Conservation (phyloP, 495 filamentous ascomycete genomes). For the Penicillium canescens region DNA sequence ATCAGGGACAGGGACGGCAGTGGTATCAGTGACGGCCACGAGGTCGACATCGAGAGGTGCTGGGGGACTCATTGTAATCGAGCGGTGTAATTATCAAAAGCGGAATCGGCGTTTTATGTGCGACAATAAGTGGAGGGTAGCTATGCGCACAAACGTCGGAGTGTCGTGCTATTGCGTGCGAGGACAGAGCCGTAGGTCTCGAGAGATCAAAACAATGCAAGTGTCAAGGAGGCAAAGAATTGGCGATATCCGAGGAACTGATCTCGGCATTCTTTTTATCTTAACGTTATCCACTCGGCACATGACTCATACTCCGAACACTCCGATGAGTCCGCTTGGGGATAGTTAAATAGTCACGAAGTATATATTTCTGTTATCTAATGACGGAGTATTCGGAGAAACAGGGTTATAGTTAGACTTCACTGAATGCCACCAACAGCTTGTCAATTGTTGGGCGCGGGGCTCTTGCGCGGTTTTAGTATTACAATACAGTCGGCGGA, state of each 20-base stretch:
- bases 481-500: too few species aligned
- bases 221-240: background rate
- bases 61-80: conserved; percentile 41
- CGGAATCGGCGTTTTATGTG: conserved; percentile 13
- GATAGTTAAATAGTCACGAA: too few species aligned
- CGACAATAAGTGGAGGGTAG: background rate
- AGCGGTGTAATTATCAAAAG: conserved; percentile 2
- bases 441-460: conserved; percentile 14
- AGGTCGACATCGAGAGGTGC: conserved; percentile 40
- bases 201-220: background rate
- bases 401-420: too few species aligned
- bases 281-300: conserved; percentile 15
- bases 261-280: conserved; percentile 15
- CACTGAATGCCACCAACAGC: background rate
- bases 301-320: conserved; percentile 23
- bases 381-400: conserved; percentile 6
- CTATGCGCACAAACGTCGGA: too few species aligned
- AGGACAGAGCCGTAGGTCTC: background rate
- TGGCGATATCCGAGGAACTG: conserved; percentile 15
- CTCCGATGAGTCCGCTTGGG: too few species aligned
- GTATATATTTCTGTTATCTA: conserved; percentile 37
- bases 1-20: conserved; percentile 46
- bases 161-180: background rate
- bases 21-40: conserved; percentile 38
- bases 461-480: conserved; percentile 1